Evolutionary conservation across 768 basidiomycete genomes (phyloP), one percentile per base, ranked within the genome.

Genomic region (Lactifluus subvellereus): DNA sequence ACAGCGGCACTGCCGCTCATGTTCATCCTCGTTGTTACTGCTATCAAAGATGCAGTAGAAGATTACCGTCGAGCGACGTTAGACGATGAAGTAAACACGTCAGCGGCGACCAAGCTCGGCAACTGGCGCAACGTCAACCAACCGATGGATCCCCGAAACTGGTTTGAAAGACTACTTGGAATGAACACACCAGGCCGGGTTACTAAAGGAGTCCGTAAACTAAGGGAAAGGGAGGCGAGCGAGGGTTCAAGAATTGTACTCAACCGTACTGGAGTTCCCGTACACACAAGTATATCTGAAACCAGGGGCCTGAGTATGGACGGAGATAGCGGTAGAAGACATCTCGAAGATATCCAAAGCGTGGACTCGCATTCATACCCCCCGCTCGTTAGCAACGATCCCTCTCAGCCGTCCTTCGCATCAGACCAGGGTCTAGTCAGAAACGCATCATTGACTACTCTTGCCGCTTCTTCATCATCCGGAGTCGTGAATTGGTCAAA

Each of bases 11-110:
- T 98, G 4, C 96, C 96, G 0, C 80, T 98, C 7, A 77, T 89
- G 43, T 91, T 95, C 75, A 96, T 98, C 67, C 73, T 99, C 45
- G 72, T 78, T 33, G 88, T 96, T 54, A 98, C 96, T 16, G 95
- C 89, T 3, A 82, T 97, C 78, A 99, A 98, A 75, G 96, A 99
- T 72, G 96, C 88, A 7, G 78, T 98, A 38, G 96, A 98, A 76
- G 96, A 99, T 75, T 95, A 92, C 72, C 86, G 95, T n/a, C 86
- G 96, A 55, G 89, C 88, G 10, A 69, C 75, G 9, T 80, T 95
- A 45, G 96, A 99, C 72, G 89, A 97, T 64, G 86, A 94, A 70
- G 95, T 98, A 67, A 99, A 99, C 77, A 97, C 86, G 57, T 94
- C 91, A 0, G 91, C 95, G 3, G 87, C 89, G 13, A 98, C 94